Evolutionary conservation across 2,329 filamentous ascomycete species (phyloP), one percentile per base, ranked within the genome.

Genomic region (Cladophialophora carrionii): DNA sequence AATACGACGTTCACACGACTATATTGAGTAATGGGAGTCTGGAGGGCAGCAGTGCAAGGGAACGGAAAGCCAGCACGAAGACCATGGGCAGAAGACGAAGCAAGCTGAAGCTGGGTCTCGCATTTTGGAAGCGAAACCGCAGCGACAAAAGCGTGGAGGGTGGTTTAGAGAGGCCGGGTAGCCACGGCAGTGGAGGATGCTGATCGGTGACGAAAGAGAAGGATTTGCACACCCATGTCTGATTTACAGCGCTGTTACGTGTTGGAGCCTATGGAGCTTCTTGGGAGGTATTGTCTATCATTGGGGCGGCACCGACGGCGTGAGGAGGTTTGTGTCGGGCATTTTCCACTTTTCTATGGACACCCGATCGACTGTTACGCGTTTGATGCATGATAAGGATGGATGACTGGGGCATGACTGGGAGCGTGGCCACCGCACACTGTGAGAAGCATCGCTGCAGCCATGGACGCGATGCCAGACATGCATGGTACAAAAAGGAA

Each of bases 101-200:
- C 24, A 67, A 65, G 37, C 51, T 72, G 43, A 72, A 69, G 56
- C 54, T 71, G 53, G 64, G 63, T 4, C 57, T 72, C 7, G 61
- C 65, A 20, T 71, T 71, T 32, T 71, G 70, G 70, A 71, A 71
- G 63, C 63, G 68, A 53, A 70, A 61, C 29, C 62, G 64, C 5
- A 67, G 64, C 37, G 67, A 69, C 24, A 67, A 63, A 34, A 66
- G 34, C 43, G 41, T 69, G 8, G 59, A 31, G 17, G 67, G 54
- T 7, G 67, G 57, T 10, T n/a, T 9, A 12, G 53, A 59, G 4
- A 57, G 66, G 26, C 66, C 66, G 10, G 60, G 61, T 14, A 68
- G 66, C 49, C 60, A 63, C 53, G 63, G 63, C 6, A 68, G 66
- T 52, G 58, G 48, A 26, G 63, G 60, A 57, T 14, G 29, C 52